A percentile compares a stretch with the other conserved stretches of the same genome.
Conservation (phyloP, 768 basidiomycete species). For the Krasilnikovozyma curviuscula region DNA sequence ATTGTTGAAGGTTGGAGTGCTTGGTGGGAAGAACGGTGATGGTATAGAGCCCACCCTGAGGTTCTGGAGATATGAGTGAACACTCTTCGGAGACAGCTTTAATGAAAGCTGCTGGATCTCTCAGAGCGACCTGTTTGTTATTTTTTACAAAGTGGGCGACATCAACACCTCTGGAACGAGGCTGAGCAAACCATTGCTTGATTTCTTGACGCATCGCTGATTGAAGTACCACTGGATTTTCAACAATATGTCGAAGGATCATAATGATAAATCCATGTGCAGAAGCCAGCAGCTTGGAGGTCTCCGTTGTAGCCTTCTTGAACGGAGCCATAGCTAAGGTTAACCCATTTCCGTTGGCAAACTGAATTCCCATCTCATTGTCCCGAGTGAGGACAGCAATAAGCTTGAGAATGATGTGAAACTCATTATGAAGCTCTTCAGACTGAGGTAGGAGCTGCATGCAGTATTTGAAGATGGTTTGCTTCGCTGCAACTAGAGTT, state of each 20-base stretch:
- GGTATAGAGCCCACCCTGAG: constrained; percentile 34
- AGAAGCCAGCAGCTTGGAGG: constrained; percentile 31
- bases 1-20: constrained; percentile 38
- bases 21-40: too few relatives aligned
- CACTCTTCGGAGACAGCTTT: constrained; percentile 51
- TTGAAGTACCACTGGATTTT: constrained; percentile 44
- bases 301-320: constrained; percentile 36
- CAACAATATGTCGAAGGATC: constrained; percentile 79
- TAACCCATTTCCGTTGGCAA: constrained; percentile 50
- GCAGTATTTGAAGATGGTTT: constrained; percentile 55
- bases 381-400: constrained; percentile 70
- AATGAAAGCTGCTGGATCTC: constrained; percentile 60
- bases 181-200: constrained; percentile 53
- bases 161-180: constrained; percentile 38
- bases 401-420: constrained; percentile 60
- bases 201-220: constrained; percentile 65
- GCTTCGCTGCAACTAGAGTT: constrained; percentile 40
- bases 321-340: constrained; percentile 46
- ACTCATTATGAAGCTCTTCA: constrained; percentile 54
- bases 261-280: constrained; percentile 68
- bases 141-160: constrained; percentile 51
- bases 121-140: constrained; percentile 57
- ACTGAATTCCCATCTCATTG: constrained; percentile 40
- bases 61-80: constrained; percentile 47
- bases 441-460: constrained; percentile 47